Evolutionary conservation across 2,329 filamentous ascomycete genomes (phyloP).

Genomic region (Golovinomyces cichoracearum): DNA sequence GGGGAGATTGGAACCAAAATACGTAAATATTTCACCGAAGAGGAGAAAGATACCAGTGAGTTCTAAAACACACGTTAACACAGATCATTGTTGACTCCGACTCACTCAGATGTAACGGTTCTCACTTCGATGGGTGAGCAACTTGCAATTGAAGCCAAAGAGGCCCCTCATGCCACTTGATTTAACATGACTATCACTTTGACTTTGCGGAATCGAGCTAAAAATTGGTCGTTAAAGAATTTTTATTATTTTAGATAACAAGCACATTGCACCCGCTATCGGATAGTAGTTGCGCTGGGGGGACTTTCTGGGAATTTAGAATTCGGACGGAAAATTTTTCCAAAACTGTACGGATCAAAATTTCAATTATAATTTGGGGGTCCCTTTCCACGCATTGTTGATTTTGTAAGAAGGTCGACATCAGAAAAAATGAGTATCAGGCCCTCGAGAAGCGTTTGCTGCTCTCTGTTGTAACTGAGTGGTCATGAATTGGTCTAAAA

Average conservation of each 20-base stretch:
- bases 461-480: too few relatives aligned
- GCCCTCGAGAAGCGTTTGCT: too few relatives aligned
- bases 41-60: slow-evolving; percentile 90
- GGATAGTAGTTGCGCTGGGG: slow-evolving; percentile 19
- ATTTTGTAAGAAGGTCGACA: too few relatives aligned
- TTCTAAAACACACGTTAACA: slow-evolving; percentile 9
- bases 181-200: too few relatives aligned
- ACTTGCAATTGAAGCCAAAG: slow-evolving; percentile 76
- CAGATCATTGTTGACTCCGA: neutral
- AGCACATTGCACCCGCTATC: slow-evolving; percentile 15
- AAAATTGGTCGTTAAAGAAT: neutral
- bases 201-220: too few relatives aligned
- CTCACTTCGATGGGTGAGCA: slow-evolving; percentile 94
- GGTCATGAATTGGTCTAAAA: too few relatives aligned
- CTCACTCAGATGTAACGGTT: slow-evolving; percentile 51
- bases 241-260: slow-evolving; percentile 4
- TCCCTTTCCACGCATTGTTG: too few relatives aligned
- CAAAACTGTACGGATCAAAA: slow-evolving; percentile 12
- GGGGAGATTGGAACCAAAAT: slow-evolving; percentile 76
- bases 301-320: slow-evolving; percentile 22
- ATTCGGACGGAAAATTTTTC: slow-evolving; percentile 18
- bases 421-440: too few relatives aligned
- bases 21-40: slow-evolving; percentile 46
- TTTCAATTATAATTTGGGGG: too few relatives aligned
- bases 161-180: slow-evolving; percentile 35